Base-by-base conservation (phyloP, 2,329 filamentous ascomycete genomes). In the Fusarium sulawesiense region DNA sequence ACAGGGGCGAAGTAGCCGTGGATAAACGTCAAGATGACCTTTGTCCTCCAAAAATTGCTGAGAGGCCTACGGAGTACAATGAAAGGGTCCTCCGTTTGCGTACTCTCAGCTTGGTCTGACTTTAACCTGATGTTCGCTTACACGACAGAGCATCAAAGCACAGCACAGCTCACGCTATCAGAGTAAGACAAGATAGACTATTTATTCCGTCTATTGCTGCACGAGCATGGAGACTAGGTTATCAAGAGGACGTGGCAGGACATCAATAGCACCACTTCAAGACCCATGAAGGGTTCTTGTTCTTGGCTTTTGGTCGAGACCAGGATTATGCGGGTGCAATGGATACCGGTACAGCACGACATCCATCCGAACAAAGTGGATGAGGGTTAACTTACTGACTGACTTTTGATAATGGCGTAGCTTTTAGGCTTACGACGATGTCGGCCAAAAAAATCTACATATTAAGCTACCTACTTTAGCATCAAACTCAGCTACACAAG, bases 11-110 rank as follows among this genome's bases (percentile, higher is more conserved):
- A 49, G 44, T 46, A 56, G 23, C 50, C 40, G 51, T 55, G 40
- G 30, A 46, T 23, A 64, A 70, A 70, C 63, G 51, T 71, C 67
- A 71, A 70, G 20, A 71, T 70, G 68, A 68, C 67, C 47, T 56
- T 18, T 34, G 40, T 23, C 23, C 27, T 21, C 23, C 32, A 65
- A 11, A 25, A 49, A 64, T 29, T 71, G 32, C 47, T 50, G 29
- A 48, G 46, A 56, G 44, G 41, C 27, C 41, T 46, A 16, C 29
- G 2, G 29, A 29, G 29, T 29, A 29, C 55, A 50, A 25, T 50
- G 56, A 46, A 27, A 30, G 34, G 18, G 34, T n/a, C 10, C 34
- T 37, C 34, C 34, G n/a, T 6, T 6, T 37, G n/a, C 34, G 34
- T 37, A 37, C 34, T 37, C 18, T 37, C 34, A 12, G 34, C 34